These are phyloP conservation scores for Pholiota conissans DNA, from an alignment of 768 basidiomycete species.

Conservation along the genomic window DNA sequence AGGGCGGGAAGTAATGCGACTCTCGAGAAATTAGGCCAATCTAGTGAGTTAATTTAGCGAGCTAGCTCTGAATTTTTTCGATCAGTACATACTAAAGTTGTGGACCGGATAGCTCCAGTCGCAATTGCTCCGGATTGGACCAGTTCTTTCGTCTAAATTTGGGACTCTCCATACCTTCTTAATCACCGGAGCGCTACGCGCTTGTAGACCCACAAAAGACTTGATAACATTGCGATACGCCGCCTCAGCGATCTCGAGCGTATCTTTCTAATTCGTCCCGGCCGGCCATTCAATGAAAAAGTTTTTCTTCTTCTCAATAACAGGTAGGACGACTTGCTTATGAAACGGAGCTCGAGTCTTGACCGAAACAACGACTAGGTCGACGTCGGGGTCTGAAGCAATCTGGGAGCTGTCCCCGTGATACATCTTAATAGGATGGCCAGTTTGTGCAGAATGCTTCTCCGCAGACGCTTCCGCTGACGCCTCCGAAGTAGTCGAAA, in stretches of 20 bases:
- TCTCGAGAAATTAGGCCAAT: background rate
- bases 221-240: slow-evolving; percentile 29
- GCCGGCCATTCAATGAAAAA: slow-evolving; percentile 43
- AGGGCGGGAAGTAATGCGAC: background rate
- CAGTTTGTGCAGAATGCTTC: slow-evolving; percentile 26
- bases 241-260: slow-evolving; percentile 31
- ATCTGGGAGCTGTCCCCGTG: slow-evolving; percentile 29
- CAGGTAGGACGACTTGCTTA: slow-evolving; percentile 27
- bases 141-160: slow-evolving; percentile 26
- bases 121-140: slow-evolving; percentile 4
- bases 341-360: slow-evolving; percentile 32
- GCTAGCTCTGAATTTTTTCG: too few relatives aligned
- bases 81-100: background rate
- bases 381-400: slow-evolving; percentile 35
- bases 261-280: slow-evolving; percentile 30
- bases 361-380: slow-evolving; percentile 35
- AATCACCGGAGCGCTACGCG: slow-evolving; percentile 24
- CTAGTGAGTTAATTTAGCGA: background rate
- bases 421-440: slow-evolving; percentile 32
- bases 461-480: slow-evolving; percentile 30
- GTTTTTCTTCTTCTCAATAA: slow-evolving; percentile 36
- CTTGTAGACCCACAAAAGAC: slow-evolving; percentile 36
- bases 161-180: slow-evolving; percentile 27
- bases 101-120: slow-evolving; percentile 1
- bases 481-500: slow-evolving; percentile 31